phyloP scores from a whole-genome alignment of 2,329 filamentous ascomycete species.

The Apiospora aurea region DNA sequence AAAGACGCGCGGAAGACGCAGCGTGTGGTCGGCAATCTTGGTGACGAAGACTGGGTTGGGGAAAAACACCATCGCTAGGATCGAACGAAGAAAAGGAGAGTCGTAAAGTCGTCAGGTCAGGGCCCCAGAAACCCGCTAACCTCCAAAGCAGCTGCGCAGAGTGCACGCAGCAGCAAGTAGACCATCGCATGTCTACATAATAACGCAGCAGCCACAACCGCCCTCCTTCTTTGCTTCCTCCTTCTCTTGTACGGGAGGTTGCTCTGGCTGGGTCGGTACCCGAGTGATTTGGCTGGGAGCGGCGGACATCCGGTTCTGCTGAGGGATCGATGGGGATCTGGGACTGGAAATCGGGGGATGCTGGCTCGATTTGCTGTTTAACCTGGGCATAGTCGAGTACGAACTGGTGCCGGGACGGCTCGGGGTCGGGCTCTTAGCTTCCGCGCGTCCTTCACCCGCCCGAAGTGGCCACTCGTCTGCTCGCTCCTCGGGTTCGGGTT shows the following conservation, averaged over 20 bases:
- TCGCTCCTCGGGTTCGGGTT: slow-evolving; percentile 38
- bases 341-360: slow-evolving; percentile 50
- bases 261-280: slow-evolving; percentile 61
- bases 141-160: neutral
- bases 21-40: neutral
- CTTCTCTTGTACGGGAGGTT: slow-evolving; percentile 47
- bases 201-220: slow-evolving; percentile 74
- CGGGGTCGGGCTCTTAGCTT: slow-evolving; percentile 56
- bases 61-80: slow-evolving; percentile 5
- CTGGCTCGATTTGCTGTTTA: slow-evolving; percentile 48
- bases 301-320: slow-evolving; percentile 35
- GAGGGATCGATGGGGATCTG: slow-evolving; percentile 50
- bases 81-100: slow-evolving; percentile 17
- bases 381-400: slow-evolving; percentile 71
- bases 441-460: slow-evolving; percentile 33
- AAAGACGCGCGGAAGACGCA: neutral
- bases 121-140: neutral
- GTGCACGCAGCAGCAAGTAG: neutral
- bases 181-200: slow-evolving; percentile 64
- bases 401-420: slow-evolving; percentile 56
- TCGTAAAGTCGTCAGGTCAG: slow-evolving; percentile 12
- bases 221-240: slow-evolving; percentile 54
- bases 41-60: slow-evolving; percentile 9
- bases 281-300: slow-evolving; percentile 50
- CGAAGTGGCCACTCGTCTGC: slow-evolving; percentile 68